Evolutionary conservation across 2,329 filamentous ascomycete species (phyloP).

Genomic region (Neocucurbitaria cava): DNA sequence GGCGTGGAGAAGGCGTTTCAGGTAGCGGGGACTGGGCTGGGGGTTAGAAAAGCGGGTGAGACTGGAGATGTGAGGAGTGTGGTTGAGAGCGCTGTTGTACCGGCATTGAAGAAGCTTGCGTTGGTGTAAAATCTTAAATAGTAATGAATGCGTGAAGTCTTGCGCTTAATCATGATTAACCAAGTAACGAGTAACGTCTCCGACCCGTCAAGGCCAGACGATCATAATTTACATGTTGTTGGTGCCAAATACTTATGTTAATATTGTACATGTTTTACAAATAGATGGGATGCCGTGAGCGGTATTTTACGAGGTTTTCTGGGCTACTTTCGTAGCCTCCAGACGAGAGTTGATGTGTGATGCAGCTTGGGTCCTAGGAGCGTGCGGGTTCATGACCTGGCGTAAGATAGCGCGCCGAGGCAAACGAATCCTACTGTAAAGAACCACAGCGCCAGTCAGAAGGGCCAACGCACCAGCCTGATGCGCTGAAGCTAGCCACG

Average conservation of each 20-base stretch:
- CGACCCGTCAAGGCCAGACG: neutral
- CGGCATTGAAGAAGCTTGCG: conserved; percentile 7
- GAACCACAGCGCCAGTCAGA: conserved; percentile 79
- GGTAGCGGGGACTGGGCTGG: neutral
- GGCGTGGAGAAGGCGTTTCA: conserved; percentile 22
- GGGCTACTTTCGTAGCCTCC: conserved; percentile 20
- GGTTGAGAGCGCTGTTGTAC: conserved; percentile 17
- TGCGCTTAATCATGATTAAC: too few species aligned
- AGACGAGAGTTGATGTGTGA: conserved; percentile 32
- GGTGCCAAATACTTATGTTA: neutral
- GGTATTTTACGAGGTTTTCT: conserved; percentile 21
- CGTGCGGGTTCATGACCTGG: conserved; percentile 36
- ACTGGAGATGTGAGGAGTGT: conserved; percentile 12
- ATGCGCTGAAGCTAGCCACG: conserved; percentile 85
- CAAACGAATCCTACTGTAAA: conserved; percentile 65
- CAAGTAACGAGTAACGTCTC: neutral
- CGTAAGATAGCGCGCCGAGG: conserved; percentile 41
- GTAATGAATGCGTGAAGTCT: too few species aligned
- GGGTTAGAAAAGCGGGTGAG: neutral
- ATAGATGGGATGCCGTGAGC: neutral
- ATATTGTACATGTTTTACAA: neutral
- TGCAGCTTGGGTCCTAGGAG: conserved; percentile 16
- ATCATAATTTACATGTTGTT: neutral
- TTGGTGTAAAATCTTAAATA: neutral
- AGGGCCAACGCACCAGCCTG: conserved; percentile 89